Evolutionary conservation across 805 yeast species (phyloP).

Genomic region (Yarrowia hollandica): DNA sequence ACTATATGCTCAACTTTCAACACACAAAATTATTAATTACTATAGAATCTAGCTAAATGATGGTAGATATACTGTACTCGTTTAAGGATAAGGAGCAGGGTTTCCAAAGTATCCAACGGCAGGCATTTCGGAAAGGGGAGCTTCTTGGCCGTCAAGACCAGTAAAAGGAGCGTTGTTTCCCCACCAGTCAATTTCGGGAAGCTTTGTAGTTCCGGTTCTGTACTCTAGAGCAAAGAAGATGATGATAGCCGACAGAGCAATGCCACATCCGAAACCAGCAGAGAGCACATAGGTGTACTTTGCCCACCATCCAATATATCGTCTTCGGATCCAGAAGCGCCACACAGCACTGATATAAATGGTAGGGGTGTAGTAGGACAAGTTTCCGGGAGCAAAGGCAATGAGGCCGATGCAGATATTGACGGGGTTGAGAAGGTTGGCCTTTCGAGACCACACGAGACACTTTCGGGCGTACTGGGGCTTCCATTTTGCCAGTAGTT

Average conservation of each 20-base stretch:
- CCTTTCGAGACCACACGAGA: neutral
- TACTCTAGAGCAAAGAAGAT: slow-evolving; percentile 48
- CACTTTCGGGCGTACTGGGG: neutral
- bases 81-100: neutral
- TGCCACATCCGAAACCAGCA: slow-evolving; percentile 51
- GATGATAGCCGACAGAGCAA: slow-evolving; percentile 50
- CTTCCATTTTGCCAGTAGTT: neutral
- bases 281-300: slow-evolving; percentile 53
- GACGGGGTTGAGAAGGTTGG: neutral
- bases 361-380: slow-evolving; percentile 47
- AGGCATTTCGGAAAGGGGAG: neutral
- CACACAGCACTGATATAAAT: slow-evolving; percentile 46
- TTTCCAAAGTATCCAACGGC: neutral
- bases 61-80: no score
- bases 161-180: slow-evolving; percentile 42
- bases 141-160: neutral
- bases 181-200: slow-evolving; percentile 48
- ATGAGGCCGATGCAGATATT: neutral
- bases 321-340: slow-evolving; percentile 47
- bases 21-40: no score
- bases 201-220: slow-evolving; percentile 34
- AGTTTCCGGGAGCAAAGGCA: slow-evolving; percentile 32
- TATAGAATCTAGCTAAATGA: no score
- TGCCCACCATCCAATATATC: slow-evolving; percentile 53
- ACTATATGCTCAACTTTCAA: no score